These are phyloP conservation scores for Hypoxylon rubiginosum DNA, from an alignment of 2,329 filamentous ascomycete genomes.

Conservation along the genomic window DNA sequence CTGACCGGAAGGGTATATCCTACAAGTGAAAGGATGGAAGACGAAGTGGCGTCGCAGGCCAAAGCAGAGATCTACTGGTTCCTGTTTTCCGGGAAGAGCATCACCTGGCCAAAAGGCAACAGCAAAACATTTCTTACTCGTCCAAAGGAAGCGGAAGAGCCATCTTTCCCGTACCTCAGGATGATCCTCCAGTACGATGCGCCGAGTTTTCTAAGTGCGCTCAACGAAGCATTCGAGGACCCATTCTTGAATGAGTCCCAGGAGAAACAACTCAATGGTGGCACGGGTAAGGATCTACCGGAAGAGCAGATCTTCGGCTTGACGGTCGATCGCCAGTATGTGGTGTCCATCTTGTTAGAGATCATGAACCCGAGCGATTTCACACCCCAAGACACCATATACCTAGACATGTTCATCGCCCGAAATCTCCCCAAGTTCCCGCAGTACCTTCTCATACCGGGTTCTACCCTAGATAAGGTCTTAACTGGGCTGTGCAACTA, in stretches of 20 bases:
- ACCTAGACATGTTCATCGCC: conserved; percentile 98
- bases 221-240: conserved; percentile 98
- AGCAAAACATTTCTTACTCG: conserved; percentile 72
- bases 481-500: conserved; percentile 87
- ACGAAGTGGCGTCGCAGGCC: conserved; percentile 78
- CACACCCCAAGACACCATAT: conserved; percentile 85
- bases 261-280: conserved; percentile 71
- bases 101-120: conserved; percentile 79
- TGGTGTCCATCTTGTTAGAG: conserved; percentile 90
- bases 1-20: conserved; percentile 94
- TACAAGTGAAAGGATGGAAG: conserved; percentile 80
- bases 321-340: conserved; percentile 90
- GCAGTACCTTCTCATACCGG: conserved; percentile 92
- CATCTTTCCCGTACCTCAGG: conserved; percentile 86
- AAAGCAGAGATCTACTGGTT: conserved; percentile 95
- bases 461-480: conserved; percentile 84
- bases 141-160: conserved; percentile 69
- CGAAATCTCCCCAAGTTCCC: conserved; percentile 96
- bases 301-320: conserved; percentile 76
- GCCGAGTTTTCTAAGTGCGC: conserved; percentile 90
- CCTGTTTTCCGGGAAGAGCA: conserved; percentile 86
- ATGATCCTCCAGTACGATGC: conserved; percentile 90
- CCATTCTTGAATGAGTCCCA: conserved; percentile 87
- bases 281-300: conserved; percentile 64
- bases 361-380: conserved; percentile 87